Percentiles rank a stretch among this genome's conserved stretches.
Conservation (phyloP, 345 rosid genomes). For the Eucalyptus decipiens region DNA sequence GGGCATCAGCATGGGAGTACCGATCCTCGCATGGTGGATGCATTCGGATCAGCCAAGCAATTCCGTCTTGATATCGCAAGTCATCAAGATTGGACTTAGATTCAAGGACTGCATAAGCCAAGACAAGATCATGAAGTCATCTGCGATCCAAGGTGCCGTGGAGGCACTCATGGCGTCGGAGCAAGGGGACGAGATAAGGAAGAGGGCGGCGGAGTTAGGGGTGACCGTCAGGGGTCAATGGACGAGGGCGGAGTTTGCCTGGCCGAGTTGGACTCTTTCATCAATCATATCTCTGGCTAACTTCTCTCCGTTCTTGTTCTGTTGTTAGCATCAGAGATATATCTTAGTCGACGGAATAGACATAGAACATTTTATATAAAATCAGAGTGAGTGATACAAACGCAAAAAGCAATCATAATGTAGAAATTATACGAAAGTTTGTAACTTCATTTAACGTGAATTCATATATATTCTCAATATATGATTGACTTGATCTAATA, state of each 20-base stretch:
- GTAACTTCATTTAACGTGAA: background rate
- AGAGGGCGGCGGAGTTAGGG: slow-evolving; percentile 11
- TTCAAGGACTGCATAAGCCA: no score
- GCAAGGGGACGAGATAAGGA: no score
- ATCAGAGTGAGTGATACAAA: background rate
- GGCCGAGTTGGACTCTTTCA: slow-evolving; percentile 31
- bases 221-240: background rate
- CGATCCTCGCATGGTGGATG: no score
- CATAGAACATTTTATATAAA: background rate
- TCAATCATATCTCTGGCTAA: slow-evolving; percentile 26
- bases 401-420: background rate
- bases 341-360: no score
- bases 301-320: background rate
- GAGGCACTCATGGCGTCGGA: no score
- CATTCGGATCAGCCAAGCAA: no score
- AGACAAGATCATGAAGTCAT: no score
- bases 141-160: no score
- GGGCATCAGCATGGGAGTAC: no score
- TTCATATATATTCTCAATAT: background rate
- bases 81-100: no score
- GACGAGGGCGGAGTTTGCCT: slow-evolving; percentile 24
- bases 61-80: no score
- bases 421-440: background rate
- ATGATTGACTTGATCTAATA: background rate
- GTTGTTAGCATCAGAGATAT: background rate